These are phyloP conservation scores for Nymphaea thermarum DNA, from an alignment of 164 flowering plant species.

Conservation along the genomic window DNA sequence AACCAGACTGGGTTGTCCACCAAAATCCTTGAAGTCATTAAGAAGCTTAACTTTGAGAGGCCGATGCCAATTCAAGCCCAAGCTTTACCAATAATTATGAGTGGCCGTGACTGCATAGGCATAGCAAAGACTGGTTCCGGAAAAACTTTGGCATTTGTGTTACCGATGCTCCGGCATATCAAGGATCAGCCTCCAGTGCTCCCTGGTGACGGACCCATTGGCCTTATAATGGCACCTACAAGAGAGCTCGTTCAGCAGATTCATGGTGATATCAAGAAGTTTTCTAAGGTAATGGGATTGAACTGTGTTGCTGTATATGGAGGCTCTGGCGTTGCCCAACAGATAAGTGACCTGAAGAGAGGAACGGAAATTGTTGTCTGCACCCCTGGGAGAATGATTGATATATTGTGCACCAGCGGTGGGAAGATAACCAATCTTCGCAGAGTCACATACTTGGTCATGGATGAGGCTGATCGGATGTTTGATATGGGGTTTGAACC, in stretches of 20 bases:
- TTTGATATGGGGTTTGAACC: slow-evolving; percentile 99
- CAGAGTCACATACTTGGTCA: slow-evolving; percentile 78
- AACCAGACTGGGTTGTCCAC: slow-evolving; percentile 77
- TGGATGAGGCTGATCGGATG: slow-evolving; percentile 99
- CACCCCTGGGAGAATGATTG: slow-evolving; percentile 99
- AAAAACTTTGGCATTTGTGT: slow-evolving; percentile 88
- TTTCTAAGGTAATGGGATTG: slow-evolving; percentile 62
- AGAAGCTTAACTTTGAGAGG: slow-evolving; percentile 75
- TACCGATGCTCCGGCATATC: slow-evolving; percentile 97
- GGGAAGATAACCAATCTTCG: slow-evolving; percentile 90
- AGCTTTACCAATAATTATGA: slow-evolving; percentile 87
- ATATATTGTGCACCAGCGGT: slow-evolving; percentile 82
- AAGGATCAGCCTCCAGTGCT: slow-evolving; percentile 89
- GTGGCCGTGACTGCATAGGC: slow-evolving; percentile 97
- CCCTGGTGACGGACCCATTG: slow-evolving; percentile 95
- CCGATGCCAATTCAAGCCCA: slow-evolving; percentile 98
- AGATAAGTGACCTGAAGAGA: slow-evolving; percentile 86
- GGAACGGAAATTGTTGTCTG: slow-evolving; percentile 96
- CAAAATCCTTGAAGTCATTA: slow-evolving; percentile 70
- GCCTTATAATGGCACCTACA: slow-evolving; percentile 94
- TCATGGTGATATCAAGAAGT: slow-evolving; percentile 77
- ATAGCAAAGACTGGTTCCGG: slow-evolving; percentile 97
- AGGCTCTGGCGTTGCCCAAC: slow-evolving; percentile 98
- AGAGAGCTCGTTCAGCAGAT: slow-evolving; percentile 99
- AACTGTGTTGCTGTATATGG: slow-evolving; percentile 93